Conservation (phyloP, 2,329 filamentous ascomycete species). For the Leptosphaerulina australis region DNA sequence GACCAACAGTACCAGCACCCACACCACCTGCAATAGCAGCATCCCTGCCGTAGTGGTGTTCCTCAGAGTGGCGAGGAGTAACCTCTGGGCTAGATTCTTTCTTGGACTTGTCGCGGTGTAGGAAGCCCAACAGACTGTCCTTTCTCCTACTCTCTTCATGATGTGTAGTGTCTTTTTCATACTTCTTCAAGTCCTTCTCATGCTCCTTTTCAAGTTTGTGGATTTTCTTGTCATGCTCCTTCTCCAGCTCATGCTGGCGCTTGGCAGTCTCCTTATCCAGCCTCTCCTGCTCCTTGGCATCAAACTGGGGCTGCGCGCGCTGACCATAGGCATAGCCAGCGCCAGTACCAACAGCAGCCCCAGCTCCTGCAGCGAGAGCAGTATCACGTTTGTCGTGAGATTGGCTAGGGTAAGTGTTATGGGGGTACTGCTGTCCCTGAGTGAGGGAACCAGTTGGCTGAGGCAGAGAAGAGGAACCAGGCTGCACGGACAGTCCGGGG, state of each 20-base stretch:
- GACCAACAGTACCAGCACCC: constrained; percentile 27
- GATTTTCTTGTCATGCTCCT: constrained; percentile 31
- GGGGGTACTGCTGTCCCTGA: constrained; percentile 9
- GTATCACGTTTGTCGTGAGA: constrained; percentile 12
- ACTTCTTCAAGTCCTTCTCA: constrained; percentile 23
- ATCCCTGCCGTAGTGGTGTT: constrained; percentile 34
- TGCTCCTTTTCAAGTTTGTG: constrained; percentile 24
- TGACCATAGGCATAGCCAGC: constrained; percentile 39
- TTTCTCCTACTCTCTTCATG: constrained; percentile 31
- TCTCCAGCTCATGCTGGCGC: constrained; percentile 21
- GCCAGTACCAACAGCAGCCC: constrained; percentile 28
- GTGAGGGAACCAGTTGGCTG: constrained; percentile 6
- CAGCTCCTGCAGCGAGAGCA: constrained; percentile 16
- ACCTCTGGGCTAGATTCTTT: constrained; percentile 35
- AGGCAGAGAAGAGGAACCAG: constrained; percentile 10
- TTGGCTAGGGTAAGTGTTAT: constrained; percentile 3
- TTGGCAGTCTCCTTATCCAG: constrained; percentile 25
- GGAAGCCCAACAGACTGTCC: constrained; percentile 48
- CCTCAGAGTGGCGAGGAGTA: constrained; percentile 28
- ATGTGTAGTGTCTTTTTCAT: constrained; percentile 30
- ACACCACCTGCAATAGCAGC: constrained; percentile 28
- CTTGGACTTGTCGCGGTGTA: constrained; percentile 52
- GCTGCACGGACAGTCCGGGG: constrained; percentile 3
- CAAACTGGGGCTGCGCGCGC: constrained; percentile 21
- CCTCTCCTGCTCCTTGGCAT: constrained; percentile 24